Base-by-base conservation (phyloP, 352 stramenopile species). In the Phytophthora chlamydospora region DNA sequence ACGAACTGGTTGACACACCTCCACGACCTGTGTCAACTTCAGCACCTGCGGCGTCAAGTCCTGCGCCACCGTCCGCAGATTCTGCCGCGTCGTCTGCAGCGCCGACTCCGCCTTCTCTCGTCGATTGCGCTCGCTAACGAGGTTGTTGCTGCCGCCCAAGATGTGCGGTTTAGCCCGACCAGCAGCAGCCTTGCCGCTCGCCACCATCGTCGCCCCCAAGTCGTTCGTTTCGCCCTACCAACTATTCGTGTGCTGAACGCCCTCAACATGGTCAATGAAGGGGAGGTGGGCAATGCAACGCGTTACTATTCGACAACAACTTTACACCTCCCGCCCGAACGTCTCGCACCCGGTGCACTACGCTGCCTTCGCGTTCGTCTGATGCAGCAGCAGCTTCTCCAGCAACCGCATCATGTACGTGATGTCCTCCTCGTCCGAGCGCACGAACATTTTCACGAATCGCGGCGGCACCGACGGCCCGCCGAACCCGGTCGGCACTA, bases 131-230 rank as follows among this genome's bases (percentile, higher is more conserved):
- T 91, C 80, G 12, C 54, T 79, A 42, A 76, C 45, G 24, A 90
- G 70, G 52, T 86, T 91, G 55, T 85, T 89, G 56, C 82, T 91
- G 8, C 80, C 82, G 13, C 82, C 82, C 6, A 91, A 69, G 14
- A 85, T 71, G 41, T 89, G 79, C 5, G 79, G 67, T 36, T 66
- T 77, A 19, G 24, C 32, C 13, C 40, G n/a, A 13, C 11, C 35
- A 10, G 12, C 34, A 35, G 29, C 29, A 12, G 31, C 31, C 48
- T 16, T 39, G 4, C 32, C 46, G 29, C 19, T 54, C 27, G 32
- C 50, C 35, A 48, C 48, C 56, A 66, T 52, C 3, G 8, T 39
- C 21, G 21, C 21, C 21, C 3, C 21, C 21, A 24, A 24, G 21
- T 3, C 21, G 21, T 8, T 56, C 48, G 34, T 16, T 31, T 47